These are phyloP conservation scores for Tetracentron sinense DNA, from an alignment of 164 flowering plant genomes.

Conservation along the genomic window DNA sequence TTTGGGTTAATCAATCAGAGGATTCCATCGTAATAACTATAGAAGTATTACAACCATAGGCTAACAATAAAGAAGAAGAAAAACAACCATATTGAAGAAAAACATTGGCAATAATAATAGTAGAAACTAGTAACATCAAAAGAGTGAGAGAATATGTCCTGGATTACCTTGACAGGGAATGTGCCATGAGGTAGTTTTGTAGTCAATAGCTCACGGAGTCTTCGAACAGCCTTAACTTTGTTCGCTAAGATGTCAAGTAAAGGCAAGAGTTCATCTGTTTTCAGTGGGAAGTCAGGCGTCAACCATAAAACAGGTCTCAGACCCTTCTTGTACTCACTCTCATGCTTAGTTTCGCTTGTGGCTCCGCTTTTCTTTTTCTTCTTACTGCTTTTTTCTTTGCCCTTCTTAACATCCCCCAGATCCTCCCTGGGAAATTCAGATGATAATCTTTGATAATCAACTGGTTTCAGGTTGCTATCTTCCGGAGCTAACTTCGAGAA, in stretches of 20 bases:
- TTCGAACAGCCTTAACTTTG: constrained; percentile 95
- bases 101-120: neutral
- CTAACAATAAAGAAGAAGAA: neutral
- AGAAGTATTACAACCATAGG: neutral
- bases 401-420: constrained; percentile 50
- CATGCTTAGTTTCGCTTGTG: constrained; percentile 59
- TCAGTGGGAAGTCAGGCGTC: constrained; percentile 91
- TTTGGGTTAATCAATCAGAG: neutral
- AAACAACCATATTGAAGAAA: neutral
- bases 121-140: neutral
- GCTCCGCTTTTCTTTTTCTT: constrained; percentile 86
- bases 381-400: constrained; percentile 68
- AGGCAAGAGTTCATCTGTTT: constrained; percentile 92
- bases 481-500: constrained; percentile 74
- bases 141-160: constrained; percentile 3
- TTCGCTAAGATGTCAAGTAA: constrained; percentile 92
- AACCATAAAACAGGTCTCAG: constrained; percentile 94
- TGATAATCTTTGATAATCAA: constrained; percentile 47
- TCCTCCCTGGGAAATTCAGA: constrained; percentile 54
- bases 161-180: constrained; percentile 91
- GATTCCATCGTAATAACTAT: neutral
- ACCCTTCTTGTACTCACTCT: constrained; percentile 95
- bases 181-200: constrained; percentile 90
- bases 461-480: constrained; percentile 44
- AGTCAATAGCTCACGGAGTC: constrained; percentile 92